Percentiles rank a stretch among this genome's conserved stretches.
These are phyloP conservation scores for Closterium sp. DNA, from an alignment of 139 green algal genomes.

Conservation along the genomic window DNA sequence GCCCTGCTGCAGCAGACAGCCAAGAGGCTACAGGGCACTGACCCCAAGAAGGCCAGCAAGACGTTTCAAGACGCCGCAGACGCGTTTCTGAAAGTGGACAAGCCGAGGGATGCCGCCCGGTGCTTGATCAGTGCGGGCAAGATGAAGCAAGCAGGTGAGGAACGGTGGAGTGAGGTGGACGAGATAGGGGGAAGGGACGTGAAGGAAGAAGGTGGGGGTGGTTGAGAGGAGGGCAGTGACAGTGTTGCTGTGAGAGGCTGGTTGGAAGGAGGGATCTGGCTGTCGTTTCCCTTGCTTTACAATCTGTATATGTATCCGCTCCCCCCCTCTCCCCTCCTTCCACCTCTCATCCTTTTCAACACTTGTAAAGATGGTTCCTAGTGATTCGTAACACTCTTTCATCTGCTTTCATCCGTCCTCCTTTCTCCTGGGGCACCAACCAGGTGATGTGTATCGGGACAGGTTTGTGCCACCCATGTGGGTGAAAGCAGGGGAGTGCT, in stretches of 20 bases:
- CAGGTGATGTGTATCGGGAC: slow-evolving; percentile 12
- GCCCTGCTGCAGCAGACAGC: slow-evolving; percentile 12
- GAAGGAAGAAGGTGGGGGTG: background rate
- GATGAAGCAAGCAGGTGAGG: slow-evolving; percentile 46
- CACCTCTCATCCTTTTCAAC: no score
- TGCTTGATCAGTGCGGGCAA: slow-evolving; percentile 8
- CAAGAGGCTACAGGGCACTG: background rate
- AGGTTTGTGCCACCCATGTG: background rate
- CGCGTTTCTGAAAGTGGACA: background rate
- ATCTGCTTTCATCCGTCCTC: background rate
- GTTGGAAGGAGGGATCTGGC: background rate
- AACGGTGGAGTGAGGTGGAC: background rate
- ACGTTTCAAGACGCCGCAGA: background rate
- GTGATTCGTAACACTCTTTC: no score
- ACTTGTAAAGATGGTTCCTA: no score
- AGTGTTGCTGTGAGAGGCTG: no score
- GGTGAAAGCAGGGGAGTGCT: slow-evolving; percentile 15
- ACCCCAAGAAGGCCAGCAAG: background rate
- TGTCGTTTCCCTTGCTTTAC: background rate
- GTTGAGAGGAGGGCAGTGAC: no score
- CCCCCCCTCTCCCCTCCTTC: no score
- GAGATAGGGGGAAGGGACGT: background rate
- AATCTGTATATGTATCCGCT: background rate
- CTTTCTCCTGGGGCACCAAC: background rate
- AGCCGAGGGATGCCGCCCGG: background rate